phyloP scores from a whole-genome alignment of 1,284 basidiomycete genomes.

The Trichosporon ovoides region DNA sequence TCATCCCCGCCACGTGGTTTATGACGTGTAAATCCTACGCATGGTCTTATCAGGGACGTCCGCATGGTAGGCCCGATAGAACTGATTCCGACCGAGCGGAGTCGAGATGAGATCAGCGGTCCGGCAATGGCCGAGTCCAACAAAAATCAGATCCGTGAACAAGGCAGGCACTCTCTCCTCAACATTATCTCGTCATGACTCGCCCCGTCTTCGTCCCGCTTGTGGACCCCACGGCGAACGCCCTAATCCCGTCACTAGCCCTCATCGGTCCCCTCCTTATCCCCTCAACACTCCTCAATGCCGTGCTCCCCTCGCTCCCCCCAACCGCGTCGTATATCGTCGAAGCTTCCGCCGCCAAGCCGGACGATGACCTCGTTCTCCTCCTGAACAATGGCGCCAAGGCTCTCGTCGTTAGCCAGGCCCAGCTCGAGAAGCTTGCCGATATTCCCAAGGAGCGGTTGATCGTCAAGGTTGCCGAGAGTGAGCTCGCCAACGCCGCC shows the following conservation, averaged over 20 bases:
- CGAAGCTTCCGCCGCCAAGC: conserved; percentile 54
- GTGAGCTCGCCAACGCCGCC: conserved; percentile 60
- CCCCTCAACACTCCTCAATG: conserved; percentile 39
- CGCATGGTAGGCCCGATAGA: not conserved
- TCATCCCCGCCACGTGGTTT: not conserved
- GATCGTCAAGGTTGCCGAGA: conserved; percentile 66
- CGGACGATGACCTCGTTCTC: conserved; percentile 59
- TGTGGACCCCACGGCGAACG: conserved; percentile 42
- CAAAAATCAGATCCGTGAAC: not conserved
- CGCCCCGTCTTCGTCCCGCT: conserved; percentile 49
- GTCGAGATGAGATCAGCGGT: conserved; percentile 2
- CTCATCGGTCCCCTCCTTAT: conserved; percentile 72
- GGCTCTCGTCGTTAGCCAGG: conserved; percentile 67
- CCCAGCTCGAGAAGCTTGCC: conserved; percentile 59
- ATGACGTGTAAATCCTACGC: not conserved
- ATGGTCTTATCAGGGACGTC: too few relatives aligned
- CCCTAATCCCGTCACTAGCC: conserved; percentile 59
- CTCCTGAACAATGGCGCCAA: conserved; percentile 70
- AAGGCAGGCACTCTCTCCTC: not conserved
- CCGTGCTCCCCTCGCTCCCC: conserved; percentile 38
- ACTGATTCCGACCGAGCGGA: conserved; percentile 1
- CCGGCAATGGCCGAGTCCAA: not conserved
- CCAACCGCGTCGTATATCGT: conserved; percentile 52
- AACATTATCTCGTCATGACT: conserved; percentile 31
- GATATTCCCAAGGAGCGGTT: conserved; percentile 65